phyloP scores from a whole-genome alignment of 805 yeast species.

The Ogataea glucozyma region DNA sequence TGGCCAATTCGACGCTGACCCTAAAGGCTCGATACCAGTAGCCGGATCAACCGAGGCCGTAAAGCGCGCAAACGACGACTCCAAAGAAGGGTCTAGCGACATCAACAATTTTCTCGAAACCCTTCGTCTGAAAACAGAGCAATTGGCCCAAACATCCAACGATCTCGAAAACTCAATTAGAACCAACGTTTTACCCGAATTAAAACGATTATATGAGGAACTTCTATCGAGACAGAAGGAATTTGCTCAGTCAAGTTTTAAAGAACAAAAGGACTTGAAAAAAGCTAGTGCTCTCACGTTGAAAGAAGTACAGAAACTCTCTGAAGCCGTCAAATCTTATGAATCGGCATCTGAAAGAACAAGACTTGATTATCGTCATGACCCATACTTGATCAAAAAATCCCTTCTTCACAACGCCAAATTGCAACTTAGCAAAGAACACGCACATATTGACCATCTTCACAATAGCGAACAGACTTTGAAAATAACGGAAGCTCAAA shows the following conservation, averaged over 20 bases:
- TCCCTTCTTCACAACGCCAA: constrained; percentile 37
- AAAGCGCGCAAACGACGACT: constrained; percentile 1
- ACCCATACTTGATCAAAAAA: constrained; percentile 49
- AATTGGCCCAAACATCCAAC: constrained; percentile 34
- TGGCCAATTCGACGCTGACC: constrained; percentile 35
- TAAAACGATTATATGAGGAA: constrained; percentile 42
- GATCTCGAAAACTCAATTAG: constrained; percentile 43
- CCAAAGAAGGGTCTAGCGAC: constrained; percentile 9
- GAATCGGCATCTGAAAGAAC: constrained; percentile 13
- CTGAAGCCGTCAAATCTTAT: constrained; percentile 23
- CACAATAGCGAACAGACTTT: constrained; percentile 42
- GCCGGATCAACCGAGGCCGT: constrained; percentile 26
- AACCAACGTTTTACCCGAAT: constrained; percentile 42
- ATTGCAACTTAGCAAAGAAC: constrained; percentile 47
- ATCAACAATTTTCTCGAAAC: constrained; percentile 33
- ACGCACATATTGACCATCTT: constrained; percentile 45
- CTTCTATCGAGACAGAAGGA: constrained; percentile 45
- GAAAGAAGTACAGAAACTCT: constrained; percentile 30
- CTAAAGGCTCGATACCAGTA: constrained; percentile 26
- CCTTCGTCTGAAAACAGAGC: constrained; percentile 32
- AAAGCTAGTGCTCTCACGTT: constrained; percentile 36
- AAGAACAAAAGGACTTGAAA: constrained; percentile 42
- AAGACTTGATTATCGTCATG: constrained; percentile 40
- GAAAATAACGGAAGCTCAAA: constrained; percentile 43
- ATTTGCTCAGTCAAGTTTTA: constrained; percentile 36